These are phyloP conservation scores for Fusarium musae DNA, from an alignment of 2,329 filamentous ascomycete genomes.

Conservation along the genomic window DNA sequence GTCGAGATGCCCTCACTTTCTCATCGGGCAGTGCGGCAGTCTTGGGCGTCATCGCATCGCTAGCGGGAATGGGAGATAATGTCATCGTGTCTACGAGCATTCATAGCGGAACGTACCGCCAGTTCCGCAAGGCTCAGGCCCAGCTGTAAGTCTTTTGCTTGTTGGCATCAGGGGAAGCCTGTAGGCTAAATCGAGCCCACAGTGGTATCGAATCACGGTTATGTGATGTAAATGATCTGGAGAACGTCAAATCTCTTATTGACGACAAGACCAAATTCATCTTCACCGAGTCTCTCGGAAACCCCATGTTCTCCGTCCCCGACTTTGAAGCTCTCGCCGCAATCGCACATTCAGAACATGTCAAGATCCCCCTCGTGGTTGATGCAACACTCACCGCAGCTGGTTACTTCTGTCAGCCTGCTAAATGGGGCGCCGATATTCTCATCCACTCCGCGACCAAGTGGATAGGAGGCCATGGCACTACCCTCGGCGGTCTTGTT, in stretches of 20 bases:
- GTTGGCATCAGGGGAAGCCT: neutral
- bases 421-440: neutral
- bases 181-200: neutral
- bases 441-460: neutral
- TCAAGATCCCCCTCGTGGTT: neutral
- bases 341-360: neutral
- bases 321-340: neutral
- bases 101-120: neutral
- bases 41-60: neutral
- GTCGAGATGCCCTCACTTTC: neutral
- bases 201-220: neutral
- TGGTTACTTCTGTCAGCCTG: neutral
- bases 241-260: neutral
- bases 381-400: neutral
- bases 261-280: neutral
- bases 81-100: neutral
- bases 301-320: neutral
- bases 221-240: neutral
- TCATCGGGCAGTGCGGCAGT: neutral
- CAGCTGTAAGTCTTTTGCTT: neutral
- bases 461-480: neutral
- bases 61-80: neutral
- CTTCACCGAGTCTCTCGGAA: neutral
- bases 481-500: neutral
- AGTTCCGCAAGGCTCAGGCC: neutral